phyloP scores from a whole-genome alignment of 2,329 filamentous ascomycete species.

The Colletotrichum sp. region DNA sequence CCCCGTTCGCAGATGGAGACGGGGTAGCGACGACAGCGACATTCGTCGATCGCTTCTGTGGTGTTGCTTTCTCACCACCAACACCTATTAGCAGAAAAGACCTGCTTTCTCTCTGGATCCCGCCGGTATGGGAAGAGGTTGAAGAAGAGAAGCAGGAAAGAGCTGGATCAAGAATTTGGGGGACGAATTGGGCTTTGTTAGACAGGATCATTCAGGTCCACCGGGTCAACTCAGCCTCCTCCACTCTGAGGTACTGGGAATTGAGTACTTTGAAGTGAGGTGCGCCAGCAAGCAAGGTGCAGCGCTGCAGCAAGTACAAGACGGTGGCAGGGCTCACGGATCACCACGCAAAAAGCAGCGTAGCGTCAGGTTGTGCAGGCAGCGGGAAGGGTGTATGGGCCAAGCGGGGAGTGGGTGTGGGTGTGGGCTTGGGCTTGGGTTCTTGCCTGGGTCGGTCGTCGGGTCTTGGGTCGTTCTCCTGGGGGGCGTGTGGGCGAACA shows the following conservation, averaged over 20 bases:
- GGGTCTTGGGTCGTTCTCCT: neutral
- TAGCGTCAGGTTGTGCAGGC: neutral
- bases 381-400: neutral
- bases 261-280: neutral
- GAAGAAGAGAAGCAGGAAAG: neutral
- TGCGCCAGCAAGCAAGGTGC: neutral
- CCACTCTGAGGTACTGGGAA: slow-evolving; percentile 11
- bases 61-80: slow-evolving; percentile 13
- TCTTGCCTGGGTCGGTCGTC: neutral
- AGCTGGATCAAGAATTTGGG: neutral
- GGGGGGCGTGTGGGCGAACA: neutral
- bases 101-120: slow-evolving; percentile 1
- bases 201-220: slow-evolving; percentile 17
- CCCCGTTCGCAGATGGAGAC: slow-evolving; percentile 14
- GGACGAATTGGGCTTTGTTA: slow-evolving; percentile 21
- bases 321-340: slow-evolving; percentile 5
- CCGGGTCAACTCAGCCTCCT: slow-evolving; percentile 18
- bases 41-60: slow-evolving; percentile 8
- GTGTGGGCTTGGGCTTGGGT: neutral
- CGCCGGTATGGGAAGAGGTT: slow-evolving; percentile 1
- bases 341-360: slow-evolving; percentile 12
- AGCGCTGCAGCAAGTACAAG: slow-evolving; percentile 2
- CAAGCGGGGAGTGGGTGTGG: neutral
- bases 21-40: slow-evolving; percentile 11
- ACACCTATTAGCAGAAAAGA: neutral